Evolutionary conservation across 2,329 filamentous ascomycete genomes (phyloP).

Genomic region (Colletotrichum neosansevieriae): DNA sequence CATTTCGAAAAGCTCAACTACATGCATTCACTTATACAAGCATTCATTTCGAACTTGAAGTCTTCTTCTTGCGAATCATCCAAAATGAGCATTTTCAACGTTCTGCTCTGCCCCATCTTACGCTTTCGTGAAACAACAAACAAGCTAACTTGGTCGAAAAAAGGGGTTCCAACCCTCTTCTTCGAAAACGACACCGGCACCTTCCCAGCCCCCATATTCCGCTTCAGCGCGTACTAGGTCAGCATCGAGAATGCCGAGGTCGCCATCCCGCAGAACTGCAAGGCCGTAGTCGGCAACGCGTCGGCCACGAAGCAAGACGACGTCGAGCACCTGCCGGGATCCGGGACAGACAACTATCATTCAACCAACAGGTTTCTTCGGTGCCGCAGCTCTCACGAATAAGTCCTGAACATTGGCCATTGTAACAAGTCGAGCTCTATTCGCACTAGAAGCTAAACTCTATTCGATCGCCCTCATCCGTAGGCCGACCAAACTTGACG

Average conservation of each 20-base stretch:
- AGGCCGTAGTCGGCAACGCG: too few species aligned
- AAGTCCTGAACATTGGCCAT: too few species aligned
- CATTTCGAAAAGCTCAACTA: too few species aligned
- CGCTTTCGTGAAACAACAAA: too few species aligned
- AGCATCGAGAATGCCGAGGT: slow-evolving; percentile 55
- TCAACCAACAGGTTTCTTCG: too few species aligned
- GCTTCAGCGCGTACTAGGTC: slow-evolving; percentile 61
- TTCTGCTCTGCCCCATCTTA: neutral
- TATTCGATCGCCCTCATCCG: neutral
- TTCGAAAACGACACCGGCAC: slow-evolving; percentile 47
- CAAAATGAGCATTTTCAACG: neutral
- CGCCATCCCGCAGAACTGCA: too few species aligned
- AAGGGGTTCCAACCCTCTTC: slow-evolving; percentile 55
- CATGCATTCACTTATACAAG: too few species aligned
- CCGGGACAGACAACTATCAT: slow-evolving; percentile 21
- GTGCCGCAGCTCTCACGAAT: too few species aligned
- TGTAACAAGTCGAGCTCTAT: too few species aligned
- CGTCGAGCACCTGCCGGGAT: slow-evolving; percentile 33
- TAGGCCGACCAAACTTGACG: neutral
- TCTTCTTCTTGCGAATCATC: fast-evolving
- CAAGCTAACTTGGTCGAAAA: neutral
- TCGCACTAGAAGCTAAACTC: neutral
- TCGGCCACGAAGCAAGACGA: slow-evolving; percentile 46
- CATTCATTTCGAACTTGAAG: too few species aligned
- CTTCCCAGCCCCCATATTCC: slow-evolving; percentile 47